Percentiles rank a stretch among this genome's conserved stretches.
phyloP scores from a whole-genome alignment of 2,329 filamentous ascomycete species.

The Dissoconium aciculare region DNA sequence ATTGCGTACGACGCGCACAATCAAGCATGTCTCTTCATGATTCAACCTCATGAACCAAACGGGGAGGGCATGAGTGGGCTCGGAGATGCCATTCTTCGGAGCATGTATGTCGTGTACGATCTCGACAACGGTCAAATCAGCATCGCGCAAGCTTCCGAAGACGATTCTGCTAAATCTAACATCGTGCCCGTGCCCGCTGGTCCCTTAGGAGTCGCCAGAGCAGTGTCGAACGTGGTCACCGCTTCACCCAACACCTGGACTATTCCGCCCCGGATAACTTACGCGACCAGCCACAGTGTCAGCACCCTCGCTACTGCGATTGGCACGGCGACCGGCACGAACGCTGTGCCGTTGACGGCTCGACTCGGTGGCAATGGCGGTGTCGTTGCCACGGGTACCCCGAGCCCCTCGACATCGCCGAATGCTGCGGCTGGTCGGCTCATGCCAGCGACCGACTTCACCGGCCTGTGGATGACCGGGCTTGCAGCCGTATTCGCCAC shows the following conservation, averaged over 20 bases:
- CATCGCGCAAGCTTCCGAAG: conserved; percentile 20
- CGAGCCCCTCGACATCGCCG: not conserved
- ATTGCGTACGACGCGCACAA: conserved; percentile 8
- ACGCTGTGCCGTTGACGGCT: conserved; percentile 17
- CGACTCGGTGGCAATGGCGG: conserved; percentile 4
- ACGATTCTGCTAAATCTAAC: conserved; percentile 11
- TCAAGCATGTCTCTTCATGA: conserved; percentile 17
- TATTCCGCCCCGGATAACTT: conserved; percentile 12
- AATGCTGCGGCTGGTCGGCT: conserved; percentile 6
- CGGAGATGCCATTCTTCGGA: conserved; percentile 20
- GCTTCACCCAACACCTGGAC: conserved; percentile 9
- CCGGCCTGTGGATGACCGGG: conserved; percentile 6
- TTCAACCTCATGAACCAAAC: conserved; percentile 9
- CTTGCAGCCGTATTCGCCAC: conserved; percentile 7
- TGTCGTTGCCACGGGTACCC: not conserved
- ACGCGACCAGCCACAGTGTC: conserved; percentile 11
- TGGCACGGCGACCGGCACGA: conserved; percentile 19
- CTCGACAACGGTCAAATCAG: conserved; percentile 24
- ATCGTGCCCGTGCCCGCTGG: conserved; percentile 18
- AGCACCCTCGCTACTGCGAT: conserved; percentile 15
- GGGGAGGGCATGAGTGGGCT: conserved; percentile 14
- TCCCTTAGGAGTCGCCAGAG: conserved; percentile 16
- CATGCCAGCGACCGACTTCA: conserved; percentile 7
- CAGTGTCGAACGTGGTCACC: conserved; percentile 11
- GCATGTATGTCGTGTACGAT: conserved; percentile 25